These are phyloP conservation scores for Penicillium bialowiezense DNA, from an alignment of 495 filamentous ascomycete genomes.

Conservation along the genomic window DNA sequence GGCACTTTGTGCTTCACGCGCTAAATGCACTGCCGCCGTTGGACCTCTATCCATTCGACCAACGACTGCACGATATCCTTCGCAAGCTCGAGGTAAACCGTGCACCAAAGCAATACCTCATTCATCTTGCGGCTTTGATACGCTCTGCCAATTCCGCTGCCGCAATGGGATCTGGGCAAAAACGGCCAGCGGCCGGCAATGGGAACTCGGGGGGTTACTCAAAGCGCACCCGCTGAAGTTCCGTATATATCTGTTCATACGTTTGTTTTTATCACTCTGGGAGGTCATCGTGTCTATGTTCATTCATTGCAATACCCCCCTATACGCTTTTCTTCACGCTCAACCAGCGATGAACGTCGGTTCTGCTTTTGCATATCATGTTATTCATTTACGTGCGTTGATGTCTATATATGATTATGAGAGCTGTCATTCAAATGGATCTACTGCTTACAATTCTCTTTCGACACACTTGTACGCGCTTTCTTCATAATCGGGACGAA, in stretches of 20 bases:
- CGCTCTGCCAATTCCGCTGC: conserved; percentile 27
- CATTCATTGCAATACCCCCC: conserved; percentile 30
- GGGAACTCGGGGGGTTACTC: conserved; percentile 25
- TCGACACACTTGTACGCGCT: too few species aligned
- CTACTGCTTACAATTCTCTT: too few species aligned
- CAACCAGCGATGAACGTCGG: background rate
- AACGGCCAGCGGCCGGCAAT: conserved; percentile 33
- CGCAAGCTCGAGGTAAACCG: conserved; percentile 40
- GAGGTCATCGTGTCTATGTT: conserved; percentile 23
- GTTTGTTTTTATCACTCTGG: conserved; percentile 16
- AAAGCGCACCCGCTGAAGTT: conserved; percentile 34
- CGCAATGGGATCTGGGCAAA: conserved; percentile 27
- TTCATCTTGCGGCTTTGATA: conserved; percentile 30
- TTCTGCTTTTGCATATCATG: conserved; percentile 7
- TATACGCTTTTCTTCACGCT: conserved; percentile 2
- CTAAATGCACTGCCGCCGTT: conserved; percentile 34
- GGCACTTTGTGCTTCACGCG: conserved; percentile 43
- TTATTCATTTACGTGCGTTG: conserved; percentile 1
- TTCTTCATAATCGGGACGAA: too few species aligned
- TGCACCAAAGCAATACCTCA: conserved; percentile 36
- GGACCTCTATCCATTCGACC: conserved; percentile 31
- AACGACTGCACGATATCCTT: conserved; percentile 33
- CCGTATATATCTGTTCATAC: background rate
- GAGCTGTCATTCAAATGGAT: background rate
- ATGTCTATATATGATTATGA: conserved; percentile 1